Percentiles rank a stretch among this genome's conserved stretches.
Conservation (phyloP, 768 basidiomycete genomes). For the Strobilomyces dryophilus region DNA sequence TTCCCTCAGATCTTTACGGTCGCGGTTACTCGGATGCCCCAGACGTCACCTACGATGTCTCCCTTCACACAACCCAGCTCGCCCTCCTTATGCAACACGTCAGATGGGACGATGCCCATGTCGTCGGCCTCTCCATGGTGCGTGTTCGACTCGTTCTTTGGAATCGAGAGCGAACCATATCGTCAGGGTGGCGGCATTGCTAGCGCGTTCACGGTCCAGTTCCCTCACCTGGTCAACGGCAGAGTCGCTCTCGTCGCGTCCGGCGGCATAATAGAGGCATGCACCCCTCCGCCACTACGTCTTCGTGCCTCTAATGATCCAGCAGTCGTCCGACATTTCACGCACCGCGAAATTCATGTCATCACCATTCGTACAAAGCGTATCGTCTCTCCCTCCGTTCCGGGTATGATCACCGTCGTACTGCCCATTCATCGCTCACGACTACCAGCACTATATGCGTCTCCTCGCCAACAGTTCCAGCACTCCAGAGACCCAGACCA, state of each 20-base stretch:
- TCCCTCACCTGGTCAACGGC: slow-evolving; percentile 66
- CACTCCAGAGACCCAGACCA: slow-evolving; percentile 11
- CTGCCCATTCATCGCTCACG: not conserved
- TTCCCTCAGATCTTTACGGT: slow-evolving; percentile 66
- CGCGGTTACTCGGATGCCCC: slow-evolving; percentile 84
- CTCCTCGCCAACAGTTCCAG: slow-evolving; percentile 39
- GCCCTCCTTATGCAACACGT: slow-evolving; percentile 79
- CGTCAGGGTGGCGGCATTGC: slow-evolving; percentile 69
- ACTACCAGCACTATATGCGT: slow-evolving; percentile 47
- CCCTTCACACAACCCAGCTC: slow-evolving; percentile 71
- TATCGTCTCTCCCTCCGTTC: slow-evolving; percentile 59
- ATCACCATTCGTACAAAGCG: slow-evolving; percentile 63
- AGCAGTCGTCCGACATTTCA: slow-evolving; percentile 60
- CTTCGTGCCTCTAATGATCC: not conserved
- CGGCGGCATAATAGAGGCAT: slow-evolving; percentile 65
- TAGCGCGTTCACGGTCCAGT: slow-evolving; percentile 63
- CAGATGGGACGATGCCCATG: slow-evolving; percentile 60
- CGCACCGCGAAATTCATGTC: slow-evolving; percentile 77
- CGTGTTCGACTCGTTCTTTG: not conserved
- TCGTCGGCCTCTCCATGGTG: slow-evolving; percentile 79
- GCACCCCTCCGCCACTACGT: not conserved
- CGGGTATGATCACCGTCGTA: slow-evolving; percentile 38
- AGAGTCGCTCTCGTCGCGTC: slow-evolving; percentile 65
- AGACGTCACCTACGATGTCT: slow-evolving; percentile 57
- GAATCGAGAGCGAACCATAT: slow-evolving; percentile 10